A percentile compares a stretch with the other conserved stretches of the same genome.
Conservation (phyloP, 441 rosid genomes). For the Corymbia citriodora region DNA sequence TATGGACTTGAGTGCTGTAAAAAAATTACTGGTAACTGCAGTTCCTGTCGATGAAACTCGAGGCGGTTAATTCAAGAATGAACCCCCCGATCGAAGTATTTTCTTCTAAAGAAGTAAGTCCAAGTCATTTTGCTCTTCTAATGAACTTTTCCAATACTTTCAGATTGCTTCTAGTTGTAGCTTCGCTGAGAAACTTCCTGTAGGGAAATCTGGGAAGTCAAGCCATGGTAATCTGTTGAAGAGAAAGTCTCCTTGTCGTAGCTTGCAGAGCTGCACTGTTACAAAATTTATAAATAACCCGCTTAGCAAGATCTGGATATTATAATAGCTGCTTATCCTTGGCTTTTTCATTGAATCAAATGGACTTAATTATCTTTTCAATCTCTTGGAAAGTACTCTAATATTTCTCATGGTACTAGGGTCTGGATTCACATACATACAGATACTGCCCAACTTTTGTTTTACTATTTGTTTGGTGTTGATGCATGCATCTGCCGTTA, state of each 20-base stretch:
- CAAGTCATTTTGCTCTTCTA: background rate
- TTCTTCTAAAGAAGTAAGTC: conserved; percentile 64
- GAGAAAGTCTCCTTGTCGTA: background rate
- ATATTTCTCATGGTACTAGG: background rate
- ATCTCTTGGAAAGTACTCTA: background rate
- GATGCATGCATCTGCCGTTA: background rate
- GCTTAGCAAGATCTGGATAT: background rate
- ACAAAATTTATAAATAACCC: background rate
- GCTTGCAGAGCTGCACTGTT: background rate
- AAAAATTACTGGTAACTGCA: conserved; percentile 23
- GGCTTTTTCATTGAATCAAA: background rate
- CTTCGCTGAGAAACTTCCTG: background rate
- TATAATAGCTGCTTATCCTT: background rate
- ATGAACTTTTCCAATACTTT: background rate
- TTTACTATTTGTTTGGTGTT: background rate
- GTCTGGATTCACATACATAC: background rate
- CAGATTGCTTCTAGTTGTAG: background rate
- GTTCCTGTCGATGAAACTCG: conserved; percentile 96
- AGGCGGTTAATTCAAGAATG: conserved; percentile 68
- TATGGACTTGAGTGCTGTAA: background rate
- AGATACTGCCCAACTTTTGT: background rate
- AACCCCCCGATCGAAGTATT: conserved; percentile 53
- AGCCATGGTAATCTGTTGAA: background rate
- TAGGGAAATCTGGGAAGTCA: background rate
- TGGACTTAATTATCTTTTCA: background rate